phyloP scores from a whole-genome alignment of 306 rosid species.

The Cucurbita argyrosperma region DNA sequence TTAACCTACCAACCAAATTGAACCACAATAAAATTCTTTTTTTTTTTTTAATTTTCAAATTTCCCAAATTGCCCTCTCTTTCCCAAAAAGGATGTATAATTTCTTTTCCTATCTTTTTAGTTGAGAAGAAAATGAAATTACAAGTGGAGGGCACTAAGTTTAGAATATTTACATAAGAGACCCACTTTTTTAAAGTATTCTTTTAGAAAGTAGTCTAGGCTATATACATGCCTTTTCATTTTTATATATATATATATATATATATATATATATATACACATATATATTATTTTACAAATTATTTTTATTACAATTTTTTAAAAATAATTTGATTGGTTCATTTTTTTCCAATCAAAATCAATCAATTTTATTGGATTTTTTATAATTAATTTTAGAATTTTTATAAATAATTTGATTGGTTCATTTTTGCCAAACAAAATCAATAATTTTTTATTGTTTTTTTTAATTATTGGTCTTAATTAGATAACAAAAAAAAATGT shows the following conservation, averaged over 20 bases:
- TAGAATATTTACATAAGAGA: neutral
- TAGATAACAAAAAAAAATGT: neutral
- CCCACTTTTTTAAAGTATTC: neutral
- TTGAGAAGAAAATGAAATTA: neutral
- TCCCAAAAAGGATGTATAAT: too few species aligned
- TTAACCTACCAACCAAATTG: too few species aligned
- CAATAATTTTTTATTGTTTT: neutral
- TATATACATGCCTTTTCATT: neutral
- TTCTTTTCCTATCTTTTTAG: too few species aligned
- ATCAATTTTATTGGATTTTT: too few species aligned
- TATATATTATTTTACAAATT: neutral
- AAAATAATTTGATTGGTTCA: neutral
- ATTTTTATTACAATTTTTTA: neutral
- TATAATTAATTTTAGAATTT: too few species aligned
- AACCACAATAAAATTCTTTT: too few species aligned
- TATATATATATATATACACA: too few species aligned
- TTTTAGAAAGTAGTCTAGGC: neutral
- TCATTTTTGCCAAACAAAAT: too few species aligned
- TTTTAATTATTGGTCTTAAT: neutral
- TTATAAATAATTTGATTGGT: too few species aligned
- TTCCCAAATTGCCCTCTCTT: neutral
- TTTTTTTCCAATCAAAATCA: neutral
- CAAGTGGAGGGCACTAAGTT: constrained; percentile 5
- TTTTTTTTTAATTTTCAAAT: neutral
- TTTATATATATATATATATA: neutral